Base-by-base conservation (phyloP, 441 rosid species). In the Caryocar brasiliense region DNA sequence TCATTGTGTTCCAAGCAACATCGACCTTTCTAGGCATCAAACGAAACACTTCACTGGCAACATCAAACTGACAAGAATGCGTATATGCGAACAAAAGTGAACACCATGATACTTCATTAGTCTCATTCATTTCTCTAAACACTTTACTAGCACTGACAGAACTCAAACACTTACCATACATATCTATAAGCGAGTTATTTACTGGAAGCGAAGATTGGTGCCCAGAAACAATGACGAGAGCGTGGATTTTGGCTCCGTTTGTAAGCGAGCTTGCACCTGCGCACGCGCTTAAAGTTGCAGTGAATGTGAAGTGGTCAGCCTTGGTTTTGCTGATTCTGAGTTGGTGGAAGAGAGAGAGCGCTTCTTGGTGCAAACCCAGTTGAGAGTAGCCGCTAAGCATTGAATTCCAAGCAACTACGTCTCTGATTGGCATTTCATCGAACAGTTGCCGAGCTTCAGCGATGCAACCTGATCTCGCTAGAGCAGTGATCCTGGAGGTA, bases 21-120 rank as follows among this genome's bases (percentile, higher is more conserved):
- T 45, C 47, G 0, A 82, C 77, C 67, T 26, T 76, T 36, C 34
- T 61, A 0, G 86, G 84, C 82, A 84, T 83, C 14, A 46, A 51
- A 40, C 26, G 0, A 48, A 87, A 87, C 32, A 85, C 66, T 59
- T 56, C 45, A 4, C 40, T 3, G 0, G 83, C 96, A 6, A n/a
- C 49, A 20, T 47, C 45, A 39, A 75, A 70, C 56, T 56, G 59
- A 47, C 71, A 65, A 46, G 68, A 61, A 46, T 73, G 82, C 12
- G 73, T 43, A 48, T 78, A 66, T 0, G 88, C 85, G 68, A 70
- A 84, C 72, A 84, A 60, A 70, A 84, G 80, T 6, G 91, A 87
- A 44, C 96, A 84, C 94, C 94, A 80, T n/a, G 88, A 67, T 28
- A 87, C 82, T 68, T 84, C 88, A 72, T 87, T 84, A 54, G 50